Evolutionary conservation across 345 rosid genomes (phyloP).

Genomic region (Rubroshorea leprosula): DNA sequence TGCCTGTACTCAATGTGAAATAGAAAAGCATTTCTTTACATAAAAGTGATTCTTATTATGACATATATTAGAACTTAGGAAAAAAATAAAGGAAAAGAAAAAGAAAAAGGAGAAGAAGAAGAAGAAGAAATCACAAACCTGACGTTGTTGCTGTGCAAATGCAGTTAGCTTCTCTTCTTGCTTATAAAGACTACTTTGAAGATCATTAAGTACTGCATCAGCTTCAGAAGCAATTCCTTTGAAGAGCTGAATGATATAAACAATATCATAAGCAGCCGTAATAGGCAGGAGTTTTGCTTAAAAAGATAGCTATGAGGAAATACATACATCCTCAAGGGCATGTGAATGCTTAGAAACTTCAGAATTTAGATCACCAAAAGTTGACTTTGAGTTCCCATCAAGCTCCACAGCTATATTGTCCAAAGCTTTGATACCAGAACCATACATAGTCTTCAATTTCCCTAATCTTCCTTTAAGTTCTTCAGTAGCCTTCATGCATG

Average conservation of each 20-base stretch:
- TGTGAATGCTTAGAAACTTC: slow-evolving; percentile 82
- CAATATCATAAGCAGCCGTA: slow-evolving; percentile 16
- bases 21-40: not conserved
- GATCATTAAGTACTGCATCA: slow-evolving; percentile 67
- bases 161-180: slow-evolving; percentile 75
- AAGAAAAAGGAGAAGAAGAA: no score
- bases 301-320: not conserved
- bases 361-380: slow-evolving; percentile 65
- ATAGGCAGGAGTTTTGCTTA: slow-evolving; percentile 7
- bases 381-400: slow-evolving; percentile 74
- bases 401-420: slow-evolving; percentile 74
- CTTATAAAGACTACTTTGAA: slow-evolving; percentile 68
- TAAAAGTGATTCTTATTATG: not conserved
- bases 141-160: slow-evolving; percentile 74
- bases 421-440: slow-evolving; percentile 71
- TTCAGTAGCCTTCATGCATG: slow-evolving; percentile 63
- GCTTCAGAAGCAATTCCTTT: slow-evolving; percentile 85
- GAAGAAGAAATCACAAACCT: slow-evolving; percentile 38
- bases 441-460: slow-evolving; percentile 56
- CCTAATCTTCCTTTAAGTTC: slow-evolving; percentile 73
- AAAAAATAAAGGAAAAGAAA: not conserved
- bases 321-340: slow-evolving; percentile 74
- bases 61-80: slow-evolving; percentile 5
- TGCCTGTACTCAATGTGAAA: slow-evolving; percentile 47
- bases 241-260: slow-evolving; percentile 61